Evolutionary conservation across 305 asterid species (phyloP).

Genomic region (Fraxinus platypoda): DNA sequence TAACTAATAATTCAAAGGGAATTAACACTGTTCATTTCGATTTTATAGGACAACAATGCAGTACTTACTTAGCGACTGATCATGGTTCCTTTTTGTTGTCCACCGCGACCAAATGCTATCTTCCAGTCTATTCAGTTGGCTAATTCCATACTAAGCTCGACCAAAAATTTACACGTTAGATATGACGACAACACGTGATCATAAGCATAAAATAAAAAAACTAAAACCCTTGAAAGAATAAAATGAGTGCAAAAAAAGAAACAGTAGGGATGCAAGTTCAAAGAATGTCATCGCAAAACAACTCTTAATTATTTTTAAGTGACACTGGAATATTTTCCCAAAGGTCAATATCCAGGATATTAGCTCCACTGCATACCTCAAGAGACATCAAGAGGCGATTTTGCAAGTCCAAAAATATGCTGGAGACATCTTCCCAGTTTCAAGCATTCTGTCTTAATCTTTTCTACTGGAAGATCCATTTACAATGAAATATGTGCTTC

Average conservation of each 20-base stretch:
- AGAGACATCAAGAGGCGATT: neutral
- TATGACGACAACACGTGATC: slow-evolving; percentile 12
- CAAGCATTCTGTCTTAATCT: neutral
- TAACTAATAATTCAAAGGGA: neutral
- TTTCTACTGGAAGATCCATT: neutral
- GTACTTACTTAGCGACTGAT: slow-evolving; percentile 49
- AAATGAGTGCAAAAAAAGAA: neutral
- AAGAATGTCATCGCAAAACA: neutral
- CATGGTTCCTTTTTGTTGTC: slow-evolving; percentile 51
- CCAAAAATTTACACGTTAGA: slow-evolving; percentile 35
- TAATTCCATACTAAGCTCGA: slow-evolving; percentile 68
- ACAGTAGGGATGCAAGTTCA: neutral
- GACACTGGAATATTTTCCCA: neutral
- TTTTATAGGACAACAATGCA: slow-evolving; percentile 1
- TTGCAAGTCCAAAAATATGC: neutral
- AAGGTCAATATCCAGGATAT: neutral
- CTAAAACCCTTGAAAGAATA: neutral
- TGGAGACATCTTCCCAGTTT: neutral
- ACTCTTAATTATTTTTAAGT: neutral
- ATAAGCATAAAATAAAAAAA: neutral
- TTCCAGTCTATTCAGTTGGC: slow-evolving; percentile 88
- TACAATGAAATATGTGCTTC: neutral
- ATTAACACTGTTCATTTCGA: neutral
- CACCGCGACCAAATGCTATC: slow-evolving; percentile 94
- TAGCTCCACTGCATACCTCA: neutral